Evolutionary conservation across 768 basidiomycete genomes (phyloP).

Genomic region (Suillus decipiens): DNA sequence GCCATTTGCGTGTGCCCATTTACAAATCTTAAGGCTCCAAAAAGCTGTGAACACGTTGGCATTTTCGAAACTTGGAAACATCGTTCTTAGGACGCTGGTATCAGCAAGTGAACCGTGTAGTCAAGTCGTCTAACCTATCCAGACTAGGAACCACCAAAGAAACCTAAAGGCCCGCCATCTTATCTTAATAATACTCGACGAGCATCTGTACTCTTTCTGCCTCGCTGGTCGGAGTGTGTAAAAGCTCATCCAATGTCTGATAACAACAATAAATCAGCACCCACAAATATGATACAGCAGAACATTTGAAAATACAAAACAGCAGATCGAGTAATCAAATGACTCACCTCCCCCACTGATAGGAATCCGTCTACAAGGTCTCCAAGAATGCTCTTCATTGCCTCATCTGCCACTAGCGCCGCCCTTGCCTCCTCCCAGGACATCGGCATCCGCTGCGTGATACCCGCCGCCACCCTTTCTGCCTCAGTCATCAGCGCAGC

Average conservation of each 20-base stretch:
- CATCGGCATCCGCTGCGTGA: conserved; percentile 53
- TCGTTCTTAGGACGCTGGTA: neutral
- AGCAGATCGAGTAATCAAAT: neutral
- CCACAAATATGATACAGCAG: neutral
- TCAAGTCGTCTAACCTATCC: neutral
- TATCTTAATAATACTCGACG: neutral
- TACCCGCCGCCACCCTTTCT: conserved; percentile 47
- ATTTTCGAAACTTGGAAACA: neutral
- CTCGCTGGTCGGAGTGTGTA: neutral
- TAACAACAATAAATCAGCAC: neutral
- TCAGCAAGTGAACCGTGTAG: neutral
- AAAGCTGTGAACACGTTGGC: neutral
- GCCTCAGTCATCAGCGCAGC: conserved; percentile 47
- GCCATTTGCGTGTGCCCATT: no score
- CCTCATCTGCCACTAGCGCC: conserved; percentile 37
- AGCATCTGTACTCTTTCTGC: conserved; percentile 2
- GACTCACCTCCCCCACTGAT: conserved; percentile 49
- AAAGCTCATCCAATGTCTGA: neutral
- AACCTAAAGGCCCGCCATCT: neutral
- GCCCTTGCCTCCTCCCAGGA: conserved; percentile 49
- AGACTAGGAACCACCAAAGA: neutral
- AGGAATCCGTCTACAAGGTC: conserved; percentile 48
- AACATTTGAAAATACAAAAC: neutral
- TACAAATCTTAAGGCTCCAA: neutral
- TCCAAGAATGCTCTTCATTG: conserved; percentile 45